Evolutionary conservation across 2,329 filamentous ascomycete species (phyloP).

Genomic region (Elsinoe perseae): DNA sequence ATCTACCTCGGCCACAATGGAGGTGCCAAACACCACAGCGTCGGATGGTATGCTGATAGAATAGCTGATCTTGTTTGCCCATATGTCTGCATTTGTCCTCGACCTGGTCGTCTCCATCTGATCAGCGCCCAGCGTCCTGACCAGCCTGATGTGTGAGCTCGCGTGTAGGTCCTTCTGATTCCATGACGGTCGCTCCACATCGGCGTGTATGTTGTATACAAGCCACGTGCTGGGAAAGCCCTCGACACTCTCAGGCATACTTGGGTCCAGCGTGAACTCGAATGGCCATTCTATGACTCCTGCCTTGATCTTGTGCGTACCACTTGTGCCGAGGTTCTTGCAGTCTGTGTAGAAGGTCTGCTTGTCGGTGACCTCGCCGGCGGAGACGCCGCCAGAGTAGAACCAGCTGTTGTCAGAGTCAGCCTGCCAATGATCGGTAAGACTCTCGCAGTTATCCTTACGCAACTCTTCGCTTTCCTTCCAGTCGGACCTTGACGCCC

Average conservation of each 20-base stretch:
- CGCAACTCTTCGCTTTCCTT: constrained; percentile 43
- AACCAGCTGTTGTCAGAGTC: constrained; percentile 24
- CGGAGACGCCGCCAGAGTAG: constrained; percentile 31
- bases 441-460: constrained; percentile 23
- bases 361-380: constrained; percentile 39
- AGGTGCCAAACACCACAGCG: constrained; percentile 88
- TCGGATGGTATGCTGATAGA: constrained; percentile 89
- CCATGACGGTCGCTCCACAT: constrained; percentile 70
- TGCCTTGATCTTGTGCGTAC: constrained; percentile 43
- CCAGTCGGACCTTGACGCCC: constrained; percentile 40
- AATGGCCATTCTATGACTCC: constrained; percentile 45
- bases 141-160: constrained; percentile 54
- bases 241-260: constrained; percentile 76
- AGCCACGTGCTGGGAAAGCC: constrained; percentile 80
- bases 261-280: constrained; percentile 39
- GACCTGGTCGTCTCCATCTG: constrained; percentile 57
- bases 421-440: background rate
- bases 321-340: constrained; percentile 38
- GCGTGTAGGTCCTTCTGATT: constrained; percentile 79
- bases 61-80: constrained; percentile 97
- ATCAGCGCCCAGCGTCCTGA: constrained; percentile 47
- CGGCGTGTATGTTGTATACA: constrained; percentile 85
- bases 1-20: constrained; percentile 73
- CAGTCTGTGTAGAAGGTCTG: constrained; percentile 40
- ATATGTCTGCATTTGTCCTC: constrained; percentile 80